These are phyloP conservation scores for Metschnikowia continentalis DNA, from an alignment of 805 yeast genomes.

Conservation along the genomic window DNA sequence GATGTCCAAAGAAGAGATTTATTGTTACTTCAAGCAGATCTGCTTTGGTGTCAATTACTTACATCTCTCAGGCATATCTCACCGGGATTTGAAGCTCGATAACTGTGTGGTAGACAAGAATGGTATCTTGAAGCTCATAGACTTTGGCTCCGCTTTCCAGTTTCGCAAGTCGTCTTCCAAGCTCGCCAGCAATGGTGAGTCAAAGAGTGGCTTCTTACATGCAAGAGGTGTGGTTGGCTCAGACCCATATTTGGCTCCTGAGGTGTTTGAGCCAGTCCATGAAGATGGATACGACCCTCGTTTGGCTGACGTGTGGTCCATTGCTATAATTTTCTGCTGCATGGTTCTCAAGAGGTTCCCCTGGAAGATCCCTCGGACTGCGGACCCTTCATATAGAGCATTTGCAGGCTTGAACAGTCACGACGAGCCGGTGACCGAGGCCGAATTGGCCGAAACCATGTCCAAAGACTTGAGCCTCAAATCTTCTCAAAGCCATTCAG, in stretches of 20 bases:
- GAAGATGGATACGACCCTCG: conserved; percentile 71
- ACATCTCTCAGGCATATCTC: conserved; percentile 83
- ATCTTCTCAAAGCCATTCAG: conserved; percentile 4
- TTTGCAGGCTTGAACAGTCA: conserved; percentile 33
- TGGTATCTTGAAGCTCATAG: conserved; percentile 83
- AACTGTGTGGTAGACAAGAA: conserved; percentile 77
- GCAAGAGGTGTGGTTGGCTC: conserved; percentile 91
- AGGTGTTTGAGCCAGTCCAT: conserved; percentile 50
- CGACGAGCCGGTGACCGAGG: conserved; percentile 12
- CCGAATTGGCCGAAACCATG: conserved; percentile 10
- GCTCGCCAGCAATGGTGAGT: conserved; percentile 26
- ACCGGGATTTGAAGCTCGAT: conserved; percentile 87
- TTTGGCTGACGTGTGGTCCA: conserved; percentile 87
- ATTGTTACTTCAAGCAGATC: conserved; percentile 82
- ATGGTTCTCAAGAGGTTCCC: conserved; percentile 86
- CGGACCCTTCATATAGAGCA: conserved; percentile 71
- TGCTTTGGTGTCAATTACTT: conserved; percentile 69
- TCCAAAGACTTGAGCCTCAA: conserved; percentile 12
- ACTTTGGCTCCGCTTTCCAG: conserved; percentile 89
- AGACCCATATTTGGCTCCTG: conserved; percentile 95
- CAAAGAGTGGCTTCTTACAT: conserved; percentile 46
- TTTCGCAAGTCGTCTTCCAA: conserved; percentile 52
- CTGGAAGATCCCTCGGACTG: conserved; percentile 85
- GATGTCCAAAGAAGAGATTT: conserved; percentile 65
- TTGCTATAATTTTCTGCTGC: conserved; percentile 89